Conservation (phyloP, 2,329 filamentous ascomycete species). For the Camptophora hylomeconis region DNA sequence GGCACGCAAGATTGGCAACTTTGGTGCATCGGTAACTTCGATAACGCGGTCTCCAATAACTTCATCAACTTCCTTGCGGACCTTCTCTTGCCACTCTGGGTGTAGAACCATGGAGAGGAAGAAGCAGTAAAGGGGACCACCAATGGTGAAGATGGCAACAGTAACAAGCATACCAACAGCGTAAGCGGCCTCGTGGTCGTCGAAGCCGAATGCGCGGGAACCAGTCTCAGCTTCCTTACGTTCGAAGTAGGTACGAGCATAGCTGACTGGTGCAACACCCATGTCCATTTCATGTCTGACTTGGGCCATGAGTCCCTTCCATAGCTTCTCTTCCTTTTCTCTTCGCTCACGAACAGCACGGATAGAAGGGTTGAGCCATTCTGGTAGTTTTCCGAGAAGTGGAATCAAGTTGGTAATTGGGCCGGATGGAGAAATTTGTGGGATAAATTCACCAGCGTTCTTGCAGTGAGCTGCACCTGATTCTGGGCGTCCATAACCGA, state of each 20-base stretch:
- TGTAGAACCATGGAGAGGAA: constrained; percentile 34
- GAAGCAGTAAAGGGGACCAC: constrained; percentile 18
- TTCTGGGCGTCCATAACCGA: constrained; percentile 17
- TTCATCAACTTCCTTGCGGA: constrained; percentile 34
- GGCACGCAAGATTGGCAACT: constrained; percentile 27
- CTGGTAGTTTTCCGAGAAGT: constrained; percentile 16
- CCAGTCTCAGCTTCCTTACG: constrained; percentile 15
- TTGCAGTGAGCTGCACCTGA: constrained; percentile 18
- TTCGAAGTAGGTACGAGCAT: constrained; percentile 17
- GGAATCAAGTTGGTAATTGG: constrained; percentile 17
- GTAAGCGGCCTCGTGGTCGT: constrained; percentile 18
- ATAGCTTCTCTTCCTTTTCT: constrained; percentile 19
- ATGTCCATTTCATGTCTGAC: constrained; percentile 15
- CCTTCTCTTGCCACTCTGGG: constrained; percentile 34
- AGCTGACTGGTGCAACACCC: constrained; percentile 14
- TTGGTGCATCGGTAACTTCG: constrained; percentile 27
- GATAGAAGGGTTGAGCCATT: constrained; percentile 18
- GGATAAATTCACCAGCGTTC: constrained; percentile 19
- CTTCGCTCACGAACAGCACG: constrained; percentile 15
- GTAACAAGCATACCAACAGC: constrained; percentile 18
- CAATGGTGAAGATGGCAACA: constrained; percentile 19
- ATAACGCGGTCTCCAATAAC: constrained; percentile 30
- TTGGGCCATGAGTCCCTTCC: constrained; percentile 18
- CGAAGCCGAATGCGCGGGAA: constrained; percentile 12
- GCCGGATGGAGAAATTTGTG: constrained; percentile 19